Evolutionary conservation across 2,329 filamentous ascomycete species (phyloP), one percentile per base, ranked within the genome.

Genomic region (Achaetomium macrosporum): DNA sequence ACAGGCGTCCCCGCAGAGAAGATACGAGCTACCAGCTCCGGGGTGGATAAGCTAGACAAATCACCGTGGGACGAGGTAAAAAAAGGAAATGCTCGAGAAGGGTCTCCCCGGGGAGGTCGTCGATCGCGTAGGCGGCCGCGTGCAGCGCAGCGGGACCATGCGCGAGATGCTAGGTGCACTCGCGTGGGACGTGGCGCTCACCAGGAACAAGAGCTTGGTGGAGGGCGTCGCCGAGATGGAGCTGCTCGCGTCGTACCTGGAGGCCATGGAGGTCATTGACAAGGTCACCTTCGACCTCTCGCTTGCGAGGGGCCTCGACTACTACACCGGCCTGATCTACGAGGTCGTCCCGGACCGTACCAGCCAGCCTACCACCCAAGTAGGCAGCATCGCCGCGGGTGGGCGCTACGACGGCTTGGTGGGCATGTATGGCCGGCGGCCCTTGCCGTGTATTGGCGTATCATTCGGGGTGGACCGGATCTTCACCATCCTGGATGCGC

Each of bases 401-500:
- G 90, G 90, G 33, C 85, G 55, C 19, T 96, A 96, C 69, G 92
- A 96, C 70, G 85, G 92, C 66, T 79, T 96, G 3, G 92, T 96
- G 6, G 88, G 88, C 72, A 95, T 96, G 88, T 96, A 95, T 75
- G 85, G 85, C 64, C 91, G 91, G 72, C 79, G 57, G 95, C 54
- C 91, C 88, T 19, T 51, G 10, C 48, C 42, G 2, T 92, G 88
- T 62, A 87, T 92, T 7, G 88, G 88, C 57, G 87, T 95, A 59
- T 96, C 90, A 1, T 96, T 96, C 66, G 92, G 91, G 50, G 88
- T 96, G 42, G 91, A 96, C 69, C 85, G 91, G 62, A 96, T 51
- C 33, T 44, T 51, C n/a, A 51, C 48, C 33, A 6, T 51, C n/a
- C 41, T 51, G 20, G 42, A 51, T 7, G 48, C 48, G 16, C 83